A percentile compares a stretch with the other conserved stretches of the same genome.
These are phyloP conservation scores for Physcomitrium patens DNA, from an alignment of 225 moss, liverwort and hornwort genomes.

Conservation along the genomic window DNA sequence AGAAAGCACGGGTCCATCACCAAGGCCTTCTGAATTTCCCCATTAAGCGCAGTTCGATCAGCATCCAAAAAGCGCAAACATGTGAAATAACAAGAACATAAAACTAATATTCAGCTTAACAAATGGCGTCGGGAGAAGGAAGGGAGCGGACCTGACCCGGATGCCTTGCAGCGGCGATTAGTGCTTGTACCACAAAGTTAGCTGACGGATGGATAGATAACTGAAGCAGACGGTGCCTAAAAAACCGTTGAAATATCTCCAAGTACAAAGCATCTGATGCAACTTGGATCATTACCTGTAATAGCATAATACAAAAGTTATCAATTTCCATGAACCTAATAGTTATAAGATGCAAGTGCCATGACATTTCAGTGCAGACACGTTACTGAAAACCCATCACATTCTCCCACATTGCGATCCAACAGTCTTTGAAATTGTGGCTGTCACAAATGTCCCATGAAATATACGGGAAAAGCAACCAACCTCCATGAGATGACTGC, in stretches of 20 bases:
- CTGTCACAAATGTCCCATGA: slow-evolving; percentile 7
- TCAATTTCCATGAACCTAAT: neutral
- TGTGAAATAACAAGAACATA: neutral
- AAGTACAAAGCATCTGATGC: slow-evolving; percentile 76
- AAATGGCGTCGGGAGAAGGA: slow-evolving; percentile 10
- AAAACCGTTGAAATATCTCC: slow-evolving; percentile 91
- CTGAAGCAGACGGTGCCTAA: slow-evolving; percentile 79
- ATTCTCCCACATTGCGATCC: neutral
- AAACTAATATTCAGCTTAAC: slow-evolving; percentile 1
- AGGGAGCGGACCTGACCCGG: slow-evolving; percentile 78
- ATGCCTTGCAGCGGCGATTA: slow-evolving; percentile 84
- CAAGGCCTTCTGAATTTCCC: neutral
- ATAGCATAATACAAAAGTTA: slow-evolving; percentile 18
- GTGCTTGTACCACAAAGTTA: slow-evolving; percentile 89
- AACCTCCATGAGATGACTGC: slow-evolving; percentile 99
- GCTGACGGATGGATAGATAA: slow-evolving; percentile 84
- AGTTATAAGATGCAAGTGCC: neutral
- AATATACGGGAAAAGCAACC: slow-evolving; percentile 25
- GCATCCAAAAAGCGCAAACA: neutral
- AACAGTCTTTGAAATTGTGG: neutral
- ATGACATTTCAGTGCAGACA: neutral
- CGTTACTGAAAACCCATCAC: neutral
- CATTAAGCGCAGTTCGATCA: neutral
- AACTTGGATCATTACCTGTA: slow-evolving; percentile 86
- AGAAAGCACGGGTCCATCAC: neutral